Conservation (phyloP, 2,329 filamentous ascomycete species). For the Alternaria panax region DNA sequence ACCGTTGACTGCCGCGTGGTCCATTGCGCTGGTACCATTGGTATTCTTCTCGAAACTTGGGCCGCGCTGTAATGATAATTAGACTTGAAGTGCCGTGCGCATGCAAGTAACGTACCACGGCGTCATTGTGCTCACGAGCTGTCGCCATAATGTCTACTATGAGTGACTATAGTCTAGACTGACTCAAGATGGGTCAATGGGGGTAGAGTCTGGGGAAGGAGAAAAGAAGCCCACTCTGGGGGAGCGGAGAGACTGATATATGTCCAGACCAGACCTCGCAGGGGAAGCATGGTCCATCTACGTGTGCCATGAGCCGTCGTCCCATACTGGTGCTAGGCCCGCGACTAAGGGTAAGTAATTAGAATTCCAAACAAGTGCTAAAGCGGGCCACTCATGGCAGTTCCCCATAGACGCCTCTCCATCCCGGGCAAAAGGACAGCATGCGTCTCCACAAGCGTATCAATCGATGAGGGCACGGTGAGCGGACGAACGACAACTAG, state of each 20-base stretch:
- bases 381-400: conserved; percentile 38
- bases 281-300: conserved; percentile 37
- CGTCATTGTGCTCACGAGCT: conserved; percentile 48
- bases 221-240: conserved; percentile 32
- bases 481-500: conserved; percentile 34
- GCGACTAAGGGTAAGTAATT: conserved; percentile 37
- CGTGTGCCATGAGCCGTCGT: conserved; percentile 42
- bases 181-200: conserved; percentile 1
- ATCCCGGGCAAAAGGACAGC: conserved; percentile 46
- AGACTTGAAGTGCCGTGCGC: conserved; percentile 5
- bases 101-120: conserved; percentile 32
- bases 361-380: conserved; percentile 37
- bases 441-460: conserved; percentile 29
- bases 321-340: conserved; percentile 29
- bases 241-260: conserved; percentile 44
- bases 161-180: conserved; percentile 6
- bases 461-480: conserved; percentile 30
- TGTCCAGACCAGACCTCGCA: conserved; percentile 29
- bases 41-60: conserved; percentile 34
- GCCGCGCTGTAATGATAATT: conserved; percentile 28
- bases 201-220: conserved; percentile 34
- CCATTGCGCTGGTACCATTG: conserved; percentile 46
- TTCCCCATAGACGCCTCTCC: conserved; percentile 40
- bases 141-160: conserved; percentile 50
- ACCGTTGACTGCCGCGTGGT: conserved; percentile 49